Base-by-base conservation (phyloP, 805 yeast species). In the Pichia nanzhaoensis region DNA sequence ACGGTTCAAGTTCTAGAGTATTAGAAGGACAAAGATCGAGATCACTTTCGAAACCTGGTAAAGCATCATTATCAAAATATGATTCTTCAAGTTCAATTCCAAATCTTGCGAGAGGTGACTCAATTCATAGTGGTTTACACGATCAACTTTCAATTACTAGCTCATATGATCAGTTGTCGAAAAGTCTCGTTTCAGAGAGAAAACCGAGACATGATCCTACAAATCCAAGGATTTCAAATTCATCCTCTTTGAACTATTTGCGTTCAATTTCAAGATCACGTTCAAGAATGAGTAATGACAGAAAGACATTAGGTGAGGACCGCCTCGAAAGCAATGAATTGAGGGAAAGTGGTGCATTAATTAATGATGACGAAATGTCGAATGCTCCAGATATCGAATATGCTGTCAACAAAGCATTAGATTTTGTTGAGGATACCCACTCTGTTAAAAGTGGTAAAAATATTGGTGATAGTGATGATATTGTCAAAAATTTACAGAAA, bases 41-140 rank as follows among this genome's bases (percentile, higher is more conserved):
- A 32, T 55, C 60, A 12, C 14, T 32, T 8, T 48, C 51, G 9
- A 20, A 28, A 16, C 18, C 32, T 9, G 21, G 37, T 14, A 50
- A 52, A 31, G 36, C 44, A 14, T 13, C 16, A 8, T 22, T 31
- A 1, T 19, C 39, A 3, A 21, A 19, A 7, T 5, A 30, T 4
- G 41, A 39, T 17, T 33, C 45, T 2, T 10, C 6, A 21, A 48
- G 16, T 20, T 21, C n/a, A 17, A 41, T 68, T 58, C 88, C 89
- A 1, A 86, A 82, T 62, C 68, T 84, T 55, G 90, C 91, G 2
- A 70, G 84, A 49, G 93, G 91, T 32, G 90, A 82, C 51, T 79
- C 89, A 1, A 83, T 83, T 58, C 84, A 81, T 54, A 74, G 75
- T 54, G 76, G 79, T 10, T 68, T 71, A 40, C 61, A 63, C 14